Evolutionary conservation across 2,329 filamentous ascomycete genomes (phyloP).

Genomic region (Lachnum nothofagi): DNA sequence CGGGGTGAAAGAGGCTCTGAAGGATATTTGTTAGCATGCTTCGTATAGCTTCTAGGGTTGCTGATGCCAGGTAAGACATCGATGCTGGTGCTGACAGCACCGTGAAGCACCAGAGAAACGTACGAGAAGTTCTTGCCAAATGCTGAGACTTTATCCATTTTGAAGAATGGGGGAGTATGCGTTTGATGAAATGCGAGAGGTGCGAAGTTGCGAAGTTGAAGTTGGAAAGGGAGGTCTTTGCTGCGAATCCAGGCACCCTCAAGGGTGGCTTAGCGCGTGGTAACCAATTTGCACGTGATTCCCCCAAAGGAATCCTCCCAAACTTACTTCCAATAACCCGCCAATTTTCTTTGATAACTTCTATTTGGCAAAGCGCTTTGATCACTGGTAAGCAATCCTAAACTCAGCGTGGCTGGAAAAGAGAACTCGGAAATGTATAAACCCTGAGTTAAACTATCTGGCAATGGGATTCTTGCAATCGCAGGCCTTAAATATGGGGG

Average conservation of each 20-base stretch:
- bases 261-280: not conserved
- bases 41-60: slow-evolving; percentile 31
- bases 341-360: too few relatives aligned
- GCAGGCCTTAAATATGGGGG: too few relatives aligned
- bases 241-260: too few relatives aligned
- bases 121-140: slow-evolving; percentile 68
- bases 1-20: slow-evolving; percentile 78
- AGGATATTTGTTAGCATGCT: slow-evolving; percentile 42
- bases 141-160: slow-evolving; percentile 65
- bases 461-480: too few relatives aligned
- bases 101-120: slow-evolving; percentile 27
- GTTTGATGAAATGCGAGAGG: not conserved
- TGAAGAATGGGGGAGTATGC: slow-evolving; percentile 12
- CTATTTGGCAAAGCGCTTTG: too few relatives aligned
- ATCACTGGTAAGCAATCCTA: too few relatives aligned
- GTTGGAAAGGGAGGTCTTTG: slow-evolving; percentile 6
- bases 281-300: not conserved
- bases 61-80: slow-evolving; percentile 13
- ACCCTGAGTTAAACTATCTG: too few relatives aligned
- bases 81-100: slow-evolving; percentile 5
- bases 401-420: too few relatives aligned
- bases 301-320: too few relatives aligned
- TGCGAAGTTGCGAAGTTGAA: not conserved
- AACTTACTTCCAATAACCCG: too few relatives aligned
- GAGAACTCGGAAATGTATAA: too few relatives aligned